Evolutionary conservation across 495 filamentous ascomycete genomes (phyloP).

Genomic region (Penicillium lividum): DNA sequence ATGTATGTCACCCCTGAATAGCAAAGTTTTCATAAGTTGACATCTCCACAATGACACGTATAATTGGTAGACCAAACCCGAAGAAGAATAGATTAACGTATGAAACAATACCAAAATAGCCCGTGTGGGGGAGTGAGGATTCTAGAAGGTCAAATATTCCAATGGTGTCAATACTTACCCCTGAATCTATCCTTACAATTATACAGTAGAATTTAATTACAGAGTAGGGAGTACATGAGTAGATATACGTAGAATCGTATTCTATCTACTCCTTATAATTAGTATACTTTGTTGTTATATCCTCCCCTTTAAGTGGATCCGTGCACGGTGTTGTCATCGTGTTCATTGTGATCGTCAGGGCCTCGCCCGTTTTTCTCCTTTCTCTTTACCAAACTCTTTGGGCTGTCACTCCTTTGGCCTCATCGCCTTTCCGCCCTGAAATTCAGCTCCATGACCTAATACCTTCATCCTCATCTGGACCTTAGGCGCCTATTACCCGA

Average conservation of each 20-base stretch:
- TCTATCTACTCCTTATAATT: too few species aligned
- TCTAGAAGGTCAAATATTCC: not conserved
- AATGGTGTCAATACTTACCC: not conserved
- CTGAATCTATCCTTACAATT: not conserved
- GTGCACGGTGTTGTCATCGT: constrained; percentile 25
- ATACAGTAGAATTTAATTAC: not conserved
- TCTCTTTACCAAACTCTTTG: constrained; percentile 22
- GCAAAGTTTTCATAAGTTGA: not conserved
- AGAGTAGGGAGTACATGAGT: not conserved
- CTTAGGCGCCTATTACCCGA: too few species aligned
- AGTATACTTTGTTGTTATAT: too few species aligned
- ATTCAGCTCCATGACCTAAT: not conserved
- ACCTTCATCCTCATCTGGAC: not conserved
- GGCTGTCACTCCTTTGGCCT: constrained; percentile 47
- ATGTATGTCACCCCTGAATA: not conserved
- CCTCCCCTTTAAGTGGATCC: not conserved
- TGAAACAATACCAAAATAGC: constrained; percentile 1
- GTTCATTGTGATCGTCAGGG: constrained; percentile 35
- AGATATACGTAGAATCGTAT: too few species aligned
- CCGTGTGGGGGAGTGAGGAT: not conserved
- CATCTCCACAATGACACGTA: not conserved
- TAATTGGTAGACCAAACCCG: not conserved
- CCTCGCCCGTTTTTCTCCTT: constrained; percentile 29
- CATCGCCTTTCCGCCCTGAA: constrained; percentile 19
- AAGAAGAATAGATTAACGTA: not conserved